Evolutionary conservation across 2,329 filamentous ascomycete species (phyloP).

Genomic region (Ascochyta koolunga): DNA sequence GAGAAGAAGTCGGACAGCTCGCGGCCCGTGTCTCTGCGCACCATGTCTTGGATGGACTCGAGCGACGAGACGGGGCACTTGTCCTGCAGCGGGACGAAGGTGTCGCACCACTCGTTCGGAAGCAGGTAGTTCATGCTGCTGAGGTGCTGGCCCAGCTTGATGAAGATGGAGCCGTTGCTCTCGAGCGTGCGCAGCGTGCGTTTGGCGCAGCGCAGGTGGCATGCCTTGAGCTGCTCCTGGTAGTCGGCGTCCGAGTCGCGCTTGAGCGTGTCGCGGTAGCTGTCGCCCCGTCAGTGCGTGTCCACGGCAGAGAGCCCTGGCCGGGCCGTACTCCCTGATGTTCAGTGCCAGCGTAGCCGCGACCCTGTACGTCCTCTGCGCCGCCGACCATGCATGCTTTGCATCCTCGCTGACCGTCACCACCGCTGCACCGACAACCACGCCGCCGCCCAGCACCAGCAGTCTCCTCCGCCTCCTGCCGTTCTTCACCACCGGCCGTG

Average conservation of each 20-base stretch:
- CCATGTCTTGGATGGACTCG: constrained; percentile 86
- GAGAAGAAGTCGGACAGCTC: constrained; percentile 83
- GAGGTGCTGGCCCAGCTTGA: constrained; percentile 95
- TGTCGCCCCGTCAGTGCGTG: constrained; percentile 46
- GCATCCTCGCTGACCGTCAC: constrained; percentile 68
- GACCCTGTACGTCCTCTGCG: constrained; percentile 79
- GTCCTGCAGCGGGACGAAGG: constrained; percentile 95
- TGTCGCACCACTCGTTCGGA: constrained; percentile 89
- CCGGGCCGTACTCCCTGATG: constrained; percentile 80
- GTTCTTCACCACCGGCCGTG: constrained; percentile 2
- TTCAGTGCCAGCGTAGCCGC: constrained; percentile 75
- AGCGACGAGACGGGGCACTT: constrained; percentile 91
- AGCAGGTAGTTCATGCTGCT: constrained; percentile 96
- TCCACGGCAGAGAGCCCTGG: neutral
- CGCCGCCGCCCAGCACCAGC: constrained; percentile 33
- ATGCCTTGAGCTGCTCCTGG: constrained; percentile 73
- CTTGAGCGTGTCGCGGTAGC: constrained; percentile 86
- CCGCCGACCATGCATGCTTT: constrained; percentile 75
- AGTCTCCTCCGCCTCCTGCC: constrained; percentile 37
- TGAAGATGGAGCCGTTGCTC: constrained; percentile 97
- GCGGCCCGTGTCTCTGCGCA: constrained; percentile 78
- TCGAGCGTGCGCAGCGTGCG: constrained; percentile 86
- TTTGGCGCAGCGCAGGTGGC: constrained; percentile 90
- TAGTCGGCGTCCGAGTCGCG: constrained; percentile 69
- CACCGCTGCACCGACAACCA: constrained; percentile 49